These are phyloP conservation scores for Apiospora kogelbergensis DNA, from an alignment of 2,329 filamentous ascomycete genomes.

Conservation along the genomic window DNA sequence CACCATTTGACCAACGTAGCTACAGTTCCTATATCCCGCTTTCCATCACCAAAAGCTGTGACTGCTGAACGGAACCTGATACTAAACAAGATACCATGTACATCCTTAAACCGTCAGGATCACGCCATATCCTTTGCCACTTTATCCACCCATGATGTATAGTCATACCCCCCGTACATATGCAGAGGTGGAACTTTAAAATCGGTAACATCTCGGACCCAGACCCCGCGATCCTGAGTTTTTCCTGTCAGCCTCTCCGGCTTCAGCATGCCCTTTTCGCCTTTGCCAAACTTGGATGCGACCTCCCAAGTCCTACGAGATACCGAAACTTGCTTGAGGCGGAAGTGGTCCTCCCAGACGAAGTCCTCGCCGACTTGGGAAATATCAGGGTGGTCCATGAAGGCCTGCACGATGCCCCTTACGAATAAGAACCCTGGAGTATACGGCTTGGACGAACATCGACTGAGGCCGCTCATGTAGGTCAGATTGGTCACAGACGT, in stretches of 20 bases:
- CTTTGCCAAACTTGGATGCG: slow-evolving; percentile 11
- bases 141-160: slow-evolving; percentile 1
- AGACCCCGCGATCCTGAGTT: neutral
- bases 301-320: neutral
- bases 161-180: slow-evolving; percentile 9
- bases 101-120: neutral
- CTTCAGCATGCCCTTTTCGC: neutral
- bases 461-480: too few species aligned
- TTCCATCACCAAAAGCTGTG: too few species aligned
- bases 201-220: neutral
- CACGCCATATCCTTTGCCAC: neutral
- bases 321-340: neutral
- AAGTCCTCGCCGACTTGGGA: neutral
- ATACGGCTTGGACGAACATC: neutral
- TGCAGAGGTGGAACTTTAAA: too few species aligned
- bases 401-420: neutral
- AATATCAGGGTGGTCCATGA: neutral
- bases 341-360: slow-evolving; percentile 12
- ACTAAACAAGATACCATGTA: too few species aligned
- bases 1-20: too few species aligned
- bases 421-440: neutral
- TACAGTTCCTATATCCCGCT: too few species aligned
- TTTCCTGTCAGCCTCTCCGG: neutral
- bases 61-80: too few species aligned
- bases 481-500: neutral